phyloP scores from a whole-genome alignment of 495 filamentous ascomycete genomes.

The Penicillium nucicola region DNA sequence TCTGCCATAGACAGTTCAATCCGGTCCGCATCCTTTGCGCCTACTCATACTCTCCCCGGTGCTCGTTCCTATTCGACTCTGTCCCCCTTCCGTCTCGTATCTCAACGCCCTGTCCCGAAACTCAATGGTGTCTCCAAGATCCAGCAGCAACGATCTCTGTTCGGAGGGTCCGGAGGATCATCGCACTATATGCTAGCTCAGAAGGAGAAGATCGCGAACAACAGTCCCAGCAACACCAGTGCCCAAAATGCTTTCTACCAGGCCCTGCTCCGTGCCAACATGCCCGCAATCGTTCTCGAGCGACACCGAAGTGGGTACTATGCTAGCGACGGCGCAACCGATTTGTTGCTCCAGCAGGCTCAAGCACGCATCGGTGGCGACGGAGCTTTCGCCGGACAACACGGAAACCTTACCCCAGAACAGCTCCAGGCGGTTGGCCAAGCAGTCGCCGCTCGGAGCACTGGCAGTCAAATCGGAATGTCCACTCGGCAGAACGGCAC shows the following conservation, averaged over 20 bases:
- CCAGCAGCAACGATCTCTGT: conserved; percentile 50
- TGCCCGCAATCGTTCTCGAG: conserved; percentile 88
- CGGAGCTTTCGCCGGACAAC: conserved; percentile 30
- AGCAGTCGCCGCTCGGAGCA: conserved; percentile 73
- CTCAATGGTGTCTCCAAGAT: conserved; percentile 21
- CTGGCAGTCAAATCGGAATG: conserved; percentile 58
- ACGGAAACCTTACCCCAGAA: conserved; percentile 49
- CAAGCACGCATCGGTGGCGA: conserved; percentile 64
- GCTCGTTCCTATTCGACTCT: conserved; percentile 39
- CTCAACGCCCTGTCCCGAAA: conserved; percentile 19
- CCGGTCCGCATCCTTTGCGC: conserved; percentile 18
- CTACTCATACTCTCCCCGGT: conserved; percentile 12
- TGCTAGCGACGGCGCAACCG: conserved; percentile 69
- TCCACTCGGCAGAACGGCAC: conserved; percentile 47
- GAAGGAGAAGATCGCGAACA: conserved; percentile 85
- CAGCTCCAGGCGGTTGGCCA: conserved; percentile 84
- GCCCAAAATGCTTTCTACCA: conserved; percentile 93
- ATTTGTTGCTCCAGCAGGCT: conserved; percentile 71
- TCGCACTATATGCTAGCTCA: conserved; percentile 62
- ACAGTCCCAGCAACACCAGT: conserved; percentile 78
- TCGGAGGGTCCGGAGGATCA: conserved; percentile 49
- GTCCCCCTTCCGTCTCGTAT: conserved; percentile 25
- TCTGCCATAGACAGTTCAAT: conserved; percentile 16
- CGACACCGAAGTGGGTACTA: conserved; percentile 82
- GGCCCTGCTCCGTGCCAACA: conserved; percentile 82